These are phyloP conservation scores for Hsuehochloa calcarea DNA, from an alignment of 176 grass and related monocot genomes.

Conservation along the genomic window DNA sequence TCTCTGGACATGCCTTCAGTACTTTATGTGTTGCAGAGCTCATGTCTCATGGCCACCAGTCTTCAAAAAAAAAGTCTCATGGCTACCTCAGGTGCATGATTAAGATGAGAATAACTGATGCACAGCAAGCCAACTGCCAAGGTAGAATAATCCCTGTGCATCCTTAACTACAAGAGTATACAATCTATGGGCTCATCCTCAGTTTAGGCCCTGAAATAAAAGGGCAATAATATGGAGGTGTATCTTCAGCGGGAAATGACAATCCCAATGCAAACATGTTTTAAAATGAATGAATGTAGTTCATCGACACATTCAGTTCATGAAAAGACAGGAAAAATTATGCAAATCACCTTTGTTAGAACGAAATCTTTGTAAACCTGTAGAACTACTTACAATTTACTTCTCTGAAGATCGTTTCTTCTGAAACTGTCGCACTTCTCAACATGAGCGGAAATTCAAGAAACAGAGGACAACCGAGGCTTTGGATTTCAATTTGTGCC, in stretches of 20 bases:
- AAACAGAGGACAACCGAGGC: too few relatives aligned
- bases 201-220: conserved; percentile 14
- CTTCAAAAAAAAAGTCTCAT: background rate
- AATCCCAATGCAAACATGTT: background rate
- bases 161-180: background rate
- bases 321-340: background rate
- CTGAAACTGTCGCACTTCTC: too few relatives aligned
- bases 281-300: background rate
- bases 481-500: too few relatives aligned
- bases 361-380: too few relatives aligned
- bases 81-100: background rate
- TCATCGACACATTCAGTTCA: background rate
- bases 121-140: background rate
- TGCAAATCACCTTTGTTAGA: background rate
- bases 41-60: background rate
- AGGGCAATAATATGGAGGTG: background rate
- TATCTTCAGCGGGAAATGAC: background rate
- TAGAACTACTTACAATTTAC: too few relatives aligned
- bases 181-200: background rate
- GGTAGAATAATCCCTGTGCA: background rate
- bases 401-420: too few relatives aligned
- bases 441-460: too few relatives aligned
- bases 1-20: conserved; percentile 12
- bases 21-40: conserved; percentile 12
- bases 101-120: conserved; percentile 34